Conservation (phyloP, 306 rosid genomes). For the Cicer arietinum region DNA sequence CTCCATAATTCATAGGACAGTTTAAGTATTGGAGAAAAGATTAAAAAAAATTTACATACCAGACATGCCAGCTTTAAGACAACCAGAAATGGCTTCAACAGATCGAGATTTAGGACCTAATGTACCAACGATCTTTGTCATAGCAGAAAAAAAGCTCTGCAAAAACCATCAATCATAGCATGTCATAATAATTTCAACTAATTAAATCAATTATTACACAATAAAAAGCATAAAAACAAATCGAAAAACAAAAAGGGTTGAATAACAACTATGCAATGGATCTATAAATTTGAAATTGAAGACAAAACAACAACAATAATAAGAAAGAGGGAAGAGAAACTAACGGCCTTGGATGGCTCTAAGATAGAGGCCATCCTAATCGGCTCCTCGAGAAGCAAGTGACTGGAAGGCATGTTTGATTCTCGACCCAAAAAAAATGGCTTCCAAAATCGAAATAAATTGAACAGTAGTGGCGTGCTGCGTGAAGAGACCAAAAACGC, state of each 20-base stretch:
- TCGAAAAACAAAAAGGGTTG: background rate
- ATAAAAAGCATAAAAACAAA: constrained; percentile 1
- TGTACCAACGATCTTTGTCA: constrained; percentile 98
- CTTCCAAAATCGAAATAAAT: background rate
- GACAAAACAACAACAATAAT: background rate
- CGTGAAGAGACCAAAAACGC: constrained; percentile 16
- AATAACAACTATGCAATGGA: constrained; percentile 19
- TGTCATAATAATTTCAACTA: background rate
- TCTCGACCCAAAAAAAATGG: constrained; percentile 16
- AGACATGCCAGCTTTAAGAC: constrained; percentile 97
- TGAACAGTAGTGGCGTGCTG: constrained; percentile 39
- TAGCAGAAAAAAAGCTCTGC: constrained; percentile 84
- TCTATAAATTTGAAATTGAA: constrained; percentile 37
- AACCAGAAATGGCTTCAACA: constrained; percentile 69
- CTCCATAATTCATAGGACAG: background rate
- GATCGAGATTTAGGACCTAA: constrained; percentile 94
- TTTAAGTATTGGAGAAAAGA: background rate
- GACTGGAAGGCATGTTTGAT: constrained; percentile 86
- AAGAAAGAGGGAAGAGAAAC: constrained; percentile 16
- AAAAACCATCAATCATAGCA: constrained; percentile 1
- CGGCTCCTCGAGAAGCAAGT: constrained; percentile 94
- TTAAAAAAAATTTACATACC: constrained; percentile 51
- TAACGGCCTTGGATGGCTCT: constrained; percentile 87
- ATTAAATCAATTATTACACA: background rate
- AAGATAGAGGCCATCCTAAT: constrained; percentile 93